A percentile compares a stretch with the other conserved stretches of the same genome.
These are phyloP conservation scores for Saturnispora gosingensis DNA, from an alignment of 805 yeast genomes.

Conservation along the genomic window DNA sequence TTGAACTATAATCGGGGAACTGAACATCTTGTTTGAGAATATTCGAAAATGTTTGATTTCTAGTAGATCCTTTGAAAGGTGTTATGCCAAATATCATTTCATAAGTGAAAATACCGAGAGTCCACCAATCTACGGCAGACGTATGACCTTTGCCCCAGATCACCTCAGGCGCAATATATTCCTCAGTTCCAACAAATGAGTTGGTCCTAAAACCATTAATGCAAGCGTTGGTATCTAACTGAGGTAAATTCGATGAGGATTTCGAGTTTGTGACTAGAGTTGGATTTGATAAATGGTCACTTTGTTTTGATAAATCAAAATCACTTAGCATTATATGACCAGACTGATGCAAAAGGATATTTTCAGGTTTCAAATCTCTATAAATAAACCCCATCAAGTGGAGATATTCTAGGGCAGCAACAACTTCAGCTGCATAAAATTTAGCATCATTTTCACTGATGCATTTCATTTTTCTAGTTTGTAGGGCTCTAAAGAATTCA, in stretches of 20 bases:
- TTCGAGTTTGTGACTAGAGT: conserved; percentile 38
- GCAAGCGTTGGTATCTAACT: conserved; percentile 87
- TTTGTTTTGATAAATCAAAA: conserved; percentile 89
- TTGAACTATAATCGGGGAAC: conserved; percentile 52
- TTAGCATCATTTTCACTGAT: conserved; percentile 81
- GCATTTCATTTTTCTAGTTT: conserved; percentile 80
- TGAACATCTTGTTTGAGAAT: conserved; percentile 75
- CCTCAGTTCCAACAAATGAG: conserved; percentile 98
- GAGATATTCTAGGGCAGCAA: conserved; percentile 91
- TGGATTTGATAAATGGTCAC: conserved; percentile 69
- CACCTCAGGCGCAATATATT: conserved; percentile 97
- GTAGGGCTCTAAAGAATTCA: conserved; percentile 92
- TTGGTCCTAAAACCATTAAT: conserved; percentile 95
- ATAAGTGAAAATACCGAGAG: conserved; percentile 82
- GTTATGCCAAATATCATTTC: conserved; percentile 96
- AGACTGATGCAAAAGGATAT: conserved; percentile 85
- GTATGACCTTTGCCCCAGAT: conserved; percentile 96
- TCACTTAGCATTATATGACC: conserved; percentile 98
- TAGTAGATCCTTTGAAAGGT: conserved; percentile 86
- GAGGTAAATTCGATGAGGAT: conserved; percentile 34
- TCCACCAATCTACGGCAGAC: conserved; percentile 99
- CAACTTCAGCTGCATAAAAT: conserved; percentile 93
- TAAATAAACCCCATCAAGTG: conserved; percentile 97
- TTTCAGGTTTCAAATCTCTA: conserved; percentile 94
- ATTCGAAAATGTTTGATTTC: conserved; percentile 85